A percentile compares a stretch with the other conserved stretches of the same genome.
These are phyloP conservation scores for Aspergillus ustus DNA, from an alignment of 2,329 filamentous ascomycete genomes.

Conservation along the genomic window DNA sequence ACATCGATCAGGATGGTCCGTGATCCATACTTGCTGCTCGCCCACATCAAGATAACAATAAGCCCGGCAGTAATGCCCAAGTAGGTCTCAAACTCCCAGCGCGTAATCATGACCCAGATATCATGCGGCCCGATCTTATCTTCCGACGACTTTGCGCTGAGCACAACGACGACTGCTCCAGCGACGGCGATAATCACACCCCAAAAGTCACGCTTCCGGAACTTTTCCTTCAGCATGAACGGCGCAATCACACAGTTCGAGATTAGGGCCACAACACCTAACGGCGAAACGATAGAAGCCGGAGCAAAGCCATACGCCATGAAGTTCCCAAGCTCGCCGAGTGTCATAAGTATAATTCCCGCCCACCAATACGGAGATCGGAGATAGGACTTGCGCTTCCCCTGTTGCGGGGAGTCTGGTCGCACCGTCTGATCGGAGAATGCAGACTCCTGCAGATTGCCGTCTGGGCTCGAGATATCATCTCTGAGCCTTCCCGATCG, in stretches of 20 bases:
- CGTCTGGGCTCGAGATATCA: slow-evolving; percentile 50
- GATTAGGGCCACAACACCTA: slow-evolving; percentile 94
- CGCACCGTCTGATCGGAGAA: slow-evolving; percentile 47
- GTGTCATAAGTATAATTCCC: slow-evolving; percentile 87
- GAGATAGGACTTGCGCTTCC: slow-evolving; percentile 73
- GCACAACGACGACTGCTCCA: slow-evolving; percentile 88
- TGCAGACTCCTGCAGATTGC: slow-evolving; percentile 38
- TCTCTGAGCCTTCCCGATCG: slow-evolving; percentile 21
- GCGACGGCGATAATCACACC: slow-evolving; percentile 86
- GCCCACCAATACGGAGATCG: slow-evolving; percentile 95
- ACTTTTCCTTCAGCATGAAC: slow-evolving; percentile 87
- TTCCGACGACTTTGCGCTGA: slow-evolving; percentile 88
- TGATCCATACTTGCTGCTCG: slow-evolving; percentile 81
- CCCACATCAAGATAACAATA: slow-evolving; percentile 78
- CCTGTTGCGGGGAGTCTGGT: slow-evolving; percentile 41
- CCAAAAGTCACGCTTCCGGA: slow-evolving; percentile 81
- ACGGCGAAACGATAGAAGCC: slow-evolving; percentile 92
- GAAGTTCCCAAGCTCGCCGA: slow-evolving; percentile 95
- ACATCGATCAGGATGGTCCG: slow-evolving; percentile 89
- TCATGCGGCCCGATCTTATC: slow-evolving; percentile 88
- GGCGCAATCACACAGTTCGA: slow-evolving; percentile 98
- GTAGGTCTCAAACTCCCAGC: slow-evolving; percentile 89
- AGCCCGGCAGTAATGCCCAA: slow-evolving; percentile 74
- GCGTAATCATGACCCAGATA: slow-evolving; percentile 86
- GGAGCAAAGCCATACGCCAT: slow-evolving; percentile 96